Evolutionary conservation across 768 basidiomycete species (phyloP).

Genomic region (Naganishia randhawae): DNA sequence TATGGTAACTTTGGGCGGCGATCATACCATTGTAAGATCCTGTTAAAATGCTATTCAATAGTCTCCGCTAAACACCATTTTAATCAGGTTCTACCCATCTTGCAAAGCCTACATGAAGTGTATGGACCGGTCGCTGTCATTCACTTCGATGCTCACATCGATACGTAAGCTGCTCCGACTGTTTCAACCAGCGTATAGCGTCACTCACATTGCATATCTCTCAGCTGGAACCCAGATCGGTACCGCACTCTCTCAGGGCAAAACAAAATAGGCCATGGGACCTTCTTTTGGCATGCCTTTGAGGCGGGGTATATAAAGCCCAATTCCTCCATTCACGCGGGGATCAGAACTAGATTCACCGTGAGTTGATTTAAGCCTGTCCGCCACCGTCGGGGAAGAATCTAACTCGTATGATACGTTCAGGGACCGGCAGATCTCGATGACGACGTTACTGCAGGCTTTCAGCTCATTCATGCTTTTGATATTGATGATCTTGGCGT

Average conservation of each 20-base stretch:
- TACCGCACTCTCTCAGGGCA: conserved; percentile 58
- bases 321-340: conserved; percentile 69
- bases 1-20: conserved; percentile 78
- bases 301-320: conserved; percentile 73
- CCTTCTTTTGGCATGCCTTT: conserved; percentile 75
- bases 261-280: conserved; percentile 67
- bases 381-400: background rate
- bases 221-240: conserved; percentile 38
- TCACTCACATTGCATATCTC: background rate
- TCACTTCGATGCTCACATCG: conserved; percentile 81
- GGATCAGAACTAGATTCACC: conserved; percentile 71
- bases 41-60: background rate
- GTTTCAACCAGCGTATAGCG: conserved; percentile 4
- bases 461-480: conserved; percentile 71
- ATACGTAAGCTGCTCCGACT: conserved; percentile 59
- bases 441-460: conserved; percentile 69
- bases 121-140: conserved; percentile 61
- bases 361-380: conserved; percentile 49
- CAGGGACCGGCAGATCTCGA: conserved; percentile 66
- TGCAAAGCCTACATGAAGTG: conserved; percentile 67
- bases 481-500: conserved; percentile 80
- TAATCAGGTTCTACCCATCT: conserved; percentile 60
- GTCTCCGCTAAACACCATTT: conserved; percentile 37
- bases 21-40: conserved; percentile 71
- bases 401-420: background rate